A percentile compares a stretch with the other conserved stretches of the same genome.
phyloP scores from a whole-genome alignment of 371 early-diverging fungal species.

The Nematocida ironsii region DNA sequence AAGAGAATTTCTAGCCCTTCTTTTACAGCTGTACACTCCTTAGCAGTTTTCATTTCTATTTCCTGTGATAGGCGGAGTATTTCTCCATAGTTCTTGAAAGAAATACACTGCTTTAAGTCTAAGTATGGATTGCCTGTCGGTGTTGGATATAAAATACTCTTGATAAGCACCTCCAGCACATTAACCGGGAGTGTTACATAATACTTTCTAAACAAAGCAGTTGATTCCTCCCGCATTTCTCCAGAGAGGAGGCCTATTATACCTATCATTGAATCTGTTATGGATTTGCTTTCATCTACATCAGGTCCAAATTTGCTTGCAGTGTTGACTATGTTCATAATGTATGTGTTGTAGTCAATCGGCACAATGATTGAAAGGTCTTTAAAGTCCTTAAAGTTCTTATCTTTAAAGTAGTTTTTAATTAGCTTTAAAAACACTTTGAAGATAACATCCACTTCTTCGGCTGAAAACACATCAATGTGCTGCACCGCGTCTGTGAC shows the following conservation, averaged over 20 bases:
- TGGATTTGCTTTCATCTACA: not conserved
- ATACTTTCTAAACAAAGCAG: conserved; percentile 23
- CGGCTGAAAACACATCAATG: not conserved
- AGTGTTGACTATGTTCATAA: not conserved
- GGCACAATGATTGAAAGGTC: not conserved
- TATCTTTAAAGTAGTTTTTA: conserved; percentile 1
- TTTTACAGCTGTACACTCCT: conserved; percentile 40
- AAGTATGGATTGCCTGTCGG: conserved; percentile 23
- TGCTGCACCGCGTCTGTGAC: not conserved
- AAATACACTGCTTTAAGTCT: conserved; percentile 16
- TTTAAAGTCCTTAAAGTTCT: conserved; percentile 2
- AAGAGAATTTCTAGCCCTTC: conserved; percentile 21
- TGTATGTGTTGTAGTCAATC: not conserved
- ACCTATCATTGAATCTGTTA: not conserved
- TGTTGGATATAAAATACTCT: not conserved
- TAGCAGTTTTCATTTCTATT: conserved; percentile 13
- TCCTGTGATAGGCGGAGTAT: not conserved
- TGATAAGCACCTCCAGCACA: conserved; percentile 21
- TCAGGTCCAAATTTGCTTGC: not conserved
- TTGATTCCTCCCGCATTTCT: not conserved
- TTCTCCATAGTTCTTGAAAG: conserved; percentile 7
- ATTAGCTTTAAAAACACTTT: conserved; percentile 7
- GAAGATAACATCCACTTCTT: not conserved
- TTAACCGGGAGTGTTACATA: conserved; percentile 5
- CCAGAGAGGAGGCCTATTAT: not conserved